These are phyloP conservation scores for Logfia minima DNA, from an alignment of 129 eudicot species.

Conservation along the genomic window DNA sequence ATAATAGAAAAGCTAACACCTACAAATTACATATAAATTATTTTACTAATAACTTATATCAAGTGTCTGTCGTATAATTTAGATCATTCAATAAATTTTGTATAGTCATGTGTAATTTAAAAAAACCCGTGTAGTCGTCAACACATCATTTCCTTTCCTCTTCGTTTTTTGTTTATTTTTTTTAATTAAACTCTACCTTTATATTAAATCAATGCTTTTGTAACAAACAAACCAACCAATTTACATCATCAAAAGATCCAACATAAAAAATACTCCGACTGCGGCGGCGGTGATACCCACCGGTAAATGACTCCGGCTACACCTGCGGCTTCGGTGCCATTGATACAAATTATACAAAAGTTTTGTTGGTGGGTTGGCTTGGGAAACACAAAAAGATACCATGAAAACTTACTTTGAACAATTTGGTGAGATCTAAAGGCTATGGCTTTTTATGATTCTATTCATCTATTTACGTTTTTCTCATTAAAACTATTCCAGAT, in stretches of 20 bases:
- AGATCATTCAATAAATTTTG: too few relatives aligned
- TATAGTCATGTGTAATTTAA: too few relatives aligned
- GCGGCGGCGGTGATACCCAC: slow-evolving; percentile 15
- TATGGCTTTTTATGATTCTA: slow-evolving; percentile 72
- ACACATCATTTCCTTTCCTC: too few relatives aligned
- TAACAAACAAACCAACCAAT: neutral
- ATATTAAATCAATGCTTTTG: neutral
- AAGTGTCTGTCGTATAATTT: too few relatives aligned
- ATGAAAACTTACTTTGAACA: slow-evolving; percentile 84
- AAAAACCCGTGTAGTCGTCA: too few relatives aligned
- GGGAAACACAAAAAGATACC: slow-evolving; percentile 94
- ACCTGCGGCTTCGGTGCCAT: slow-evolving; percentile 60
- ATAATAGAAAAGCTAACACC: too few relatives aligned
- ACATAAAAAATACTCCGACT: slow-evolving; percentile 31
- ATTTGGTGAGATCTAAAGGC: slow-evolving; percentile 98
- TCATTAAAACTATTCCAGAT: too few relatives aligned
- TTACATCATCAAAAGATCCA: neutral
- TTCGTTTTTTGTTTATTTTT: too few relatives aligned
- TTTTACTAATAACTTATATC: too few relatives aligned
- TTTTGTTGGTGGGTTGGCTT: slow-evolving; percentile 94
- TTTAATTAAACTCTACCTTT: neutral
- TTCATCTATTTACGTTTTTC: too few relatives aligned
- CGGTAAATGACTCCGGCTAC: slow-evolving; percentile 27
- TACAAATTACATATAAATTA: too few relatives aligned
- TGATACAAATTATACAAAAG: slow-evolving; percentile 85